Evolutionary conservation across 2,329 filamentous ascomycete genomes (phyloP), one percentile per base, ranked within the genome.

Genomic region (Beauveria asiatica): DNA sequence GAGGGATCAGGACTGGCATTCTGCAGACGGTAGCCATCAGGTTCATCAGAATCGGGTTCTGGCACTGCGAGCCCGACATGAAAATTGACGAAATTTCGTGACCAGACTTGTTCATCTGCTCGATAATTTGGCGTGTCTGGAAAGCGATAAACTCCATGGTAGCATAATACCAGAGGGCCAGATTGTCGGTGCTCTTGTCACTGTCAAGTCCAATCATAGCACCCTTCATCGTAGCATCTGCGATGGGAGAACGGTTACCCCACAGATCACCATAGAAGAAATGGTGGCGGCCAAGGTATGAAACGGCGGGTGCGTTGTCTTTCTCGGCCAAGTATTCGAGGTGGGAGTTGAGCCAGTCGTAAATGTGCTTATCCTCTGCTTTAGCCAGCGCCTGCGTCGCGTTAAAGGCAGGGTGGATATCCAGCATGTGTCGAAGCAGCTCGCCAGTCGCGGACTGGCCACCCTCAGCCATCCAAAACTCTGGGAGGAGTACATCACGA

Each of bases 231-330:
- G 86, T 89, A 27, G 93, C 81, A 70, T 99, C 92, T 4, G 94
- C 93, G 61, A 99, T 83, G 1, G 94, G 94, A 21, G 92, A 96
- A 45, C 94, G 87, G 77, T 99, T 99, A 63, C 94, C 94, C 82
- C 95, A 97, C 4, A 97, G 81, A 70, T 99, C 94, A 64, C 94
- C 94, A 73, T 99, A 99, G 79, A 99, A 95, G 84, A 99, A 99
- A 77, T 96, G 89, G 74, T 99, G 93, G 9, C 93, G 89, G 13
- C 86, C 92, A 2, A 99, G 80, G 73, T 92, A 95, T 19, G 90
- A 87, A 64, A 97, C 83, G 57, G 84, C 85, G 0, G 92, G 92
- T 2, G 90, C 90, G 2, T 80, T 77, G 25, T 78, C 75, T 68
- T 86, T 86, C 67, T 87, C 82, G 25, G 83, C 83, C 79, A 97